Base-by-base conservation (phyloP, 176 grass and related monocot species). In the Musa itinerans region DNA sequence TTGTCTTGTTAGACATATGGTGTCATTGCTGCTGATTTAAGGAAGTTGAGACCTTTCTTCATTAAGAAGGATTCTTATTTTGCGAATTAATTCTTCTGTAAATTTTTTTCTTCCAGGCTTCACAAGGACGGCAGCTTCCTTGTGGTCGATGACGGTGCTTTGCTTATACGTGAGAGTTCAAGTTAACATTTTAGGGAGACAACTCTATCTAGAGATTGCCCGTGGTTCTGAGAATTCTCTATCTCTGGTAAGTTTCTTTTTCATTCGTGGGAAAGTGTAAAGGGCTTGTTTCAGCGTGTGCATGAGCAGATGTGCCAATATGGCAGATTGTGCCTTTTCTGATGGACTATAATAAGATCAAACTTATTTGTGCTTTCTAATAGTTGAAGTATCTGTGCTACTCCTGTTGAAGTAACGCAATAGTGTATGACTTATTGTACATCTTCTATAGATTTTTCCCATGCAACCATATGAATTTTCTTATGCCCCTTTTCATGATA, bases 141-240 rank as follows among this genome's bases (percentile, higher is more conserved):
- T 95, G 48, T 99, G 96, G 96, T 81, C 96, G 1, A 84, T 95
- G 82, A 89, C 96, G 54, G 68, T 99, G 86, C 85, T 99, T 78
- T 92, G 91, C 85, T 87, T 99, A 78, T 99, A 99, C 81, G 85
- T 92, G 52, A 89, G 91, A 80, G 90, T 99, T 82, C 96, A 99
- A 80, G 91, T 95, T 68, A 99, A 92, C 65, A 93, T 99, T 63
- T 87, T 99, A 84, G 96, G 90, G 43, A 89, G 96, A 70, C 96
- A 99, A 84, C 89, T 99, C 43, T 94, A 94, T 79, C 78, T 99
- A 73, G 96, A 99, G 57, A 82, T 92, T 84, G 86, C 96, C 10
- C 86, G 86, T 52, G 72, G 72, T 84, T 82, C 91, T 56, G 83
- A 88, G 71, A 74, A 78, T 75, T 63, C 78, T 9, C 74, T 85